phyloP scores from a whole-genome alignment of 2,329 filamentous ascomycete species.

The Penicillium frequentans region DNA sequence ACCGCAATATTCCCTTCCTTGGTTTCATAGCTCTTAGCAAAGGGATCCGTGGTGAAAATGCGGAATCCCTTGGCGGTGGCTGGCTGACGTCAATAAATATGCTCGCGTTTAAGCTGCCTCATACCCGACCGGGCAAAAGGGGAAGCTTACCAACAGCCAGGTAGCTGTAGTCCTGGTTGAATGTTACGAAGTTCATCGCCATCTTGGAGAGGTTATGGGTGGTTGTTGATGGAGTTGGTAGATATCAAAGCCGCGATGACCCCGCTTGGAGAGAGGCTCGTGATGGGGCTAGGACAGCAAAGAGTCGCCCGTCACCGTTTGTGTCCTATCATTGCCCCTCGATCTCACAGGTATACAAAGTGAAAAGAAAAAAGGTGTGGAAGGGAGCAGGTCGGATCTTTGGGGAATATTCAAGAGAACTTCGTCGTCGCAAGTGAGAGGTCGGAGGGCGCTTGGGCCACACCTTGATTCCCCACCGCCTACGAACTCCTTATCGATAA shows the following conservation, averaged over 20 bases:
- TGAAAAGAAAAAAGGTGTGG: background rate
- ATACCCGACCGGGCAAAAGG: background rate
- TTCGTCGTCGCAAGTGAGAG: conserved; percentile 31
- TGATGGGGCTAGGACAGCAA: conserved; percentile 13
- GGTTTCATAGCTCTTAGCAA: conserved; percentile 90
- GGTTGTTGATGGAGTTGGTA: background rate
- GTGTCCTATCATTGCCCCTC: conserved; percentile 16
- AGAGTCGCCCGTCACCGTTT: conserved; percentile 21
- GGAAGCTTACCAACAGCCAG: conserved; percentile 77
- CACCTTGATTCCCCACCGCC: conserved; percentile 34
- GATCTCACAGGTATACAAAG: background rate
- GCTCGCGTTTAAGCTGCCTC: background rate
- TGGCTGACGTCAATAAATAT: conserved; percentile 39
- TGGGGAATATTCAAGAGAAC: conserved; percentile 15
- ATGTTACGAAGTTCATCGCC: conserved; percentile 96
- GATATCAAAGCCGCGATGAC: conserved; percentile 20
- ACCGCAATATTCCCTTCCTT: conserved; percentile 94
- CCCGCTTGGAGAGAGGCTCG: conserved; percentile 17
- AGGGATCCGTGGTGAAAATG: conserved; percentile 95
- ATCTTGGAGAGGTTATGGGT: conserved; percentile 46
- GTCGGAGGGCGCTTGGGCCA: conserved; percentile 37
- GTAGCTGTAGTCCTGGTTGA: conserved; percentile 98
- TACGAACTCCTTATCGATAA: conserved; percentile 15
- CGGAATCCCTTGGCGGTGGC: conserved; percentile 92
- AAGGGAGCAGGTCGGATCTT: conserved; percentile 7